These are phyloP conservation scores for Aspergillus fumigatus DNA, from an alignment of 2,329 filamentous ascomycete species.

Conservation along the genomic window DNA sequence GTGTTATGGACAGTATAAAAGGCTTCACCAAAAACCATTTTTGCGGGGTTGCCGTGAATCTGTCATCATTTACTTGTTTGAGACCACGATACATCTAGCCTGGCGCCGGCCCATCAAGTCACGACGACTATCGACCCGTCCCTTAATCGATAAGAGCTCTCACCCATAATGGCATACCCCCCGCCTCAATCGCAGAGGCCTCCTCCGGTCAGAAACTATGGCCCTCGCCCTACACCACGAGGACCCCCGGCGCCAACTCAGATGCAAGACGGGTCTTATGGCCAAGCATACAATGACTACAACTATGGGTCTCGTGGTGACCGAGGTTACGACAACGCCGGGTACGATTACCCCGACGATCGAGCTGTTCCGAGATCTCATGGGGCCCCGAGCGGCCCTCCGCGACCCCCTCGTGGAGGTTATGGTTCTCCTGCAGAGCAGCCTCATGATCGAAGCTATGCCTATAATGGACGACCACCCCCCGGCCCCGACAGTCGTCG, in stretches of 20 bases:
- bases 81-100: neutral
- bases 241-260: constrained; percentile 15
- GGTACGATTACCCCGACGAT: constrained; percentile 24
- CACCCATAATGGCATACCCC: constrained; percentile 33
- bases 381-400: constrained; percentile 22
- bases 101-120: neutral
- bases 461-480: constrained; percentile 23
- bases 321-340: constrained; percentile 22
- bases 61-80: neutral
- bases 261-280: constrained; percentile 23
- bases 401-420: constrained; percentile 30
- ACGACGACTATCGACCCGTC: neutral
- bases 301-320: constrained; percentile 22
- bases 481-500: constrained; percentile 22
- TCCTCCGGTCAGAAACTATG: constrained; percentile 31
- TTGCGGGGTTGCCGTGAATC: neutral
- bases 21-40: neutral
- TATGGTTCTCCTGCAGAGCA: constrained; percentile 20
- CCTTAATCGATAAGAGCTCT: neutral
- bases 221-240: constrained; percentile 18
- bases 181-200: constrained; percentile 29
- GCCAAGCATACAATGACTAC: constrained; percentile 22
- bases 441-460: constrained; percentile 17
- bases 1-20: neutral
- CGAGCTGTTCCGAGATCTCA: constrained; percentile 24